These are phyloP conservation scores for Skeletonema menzelii DNA, from an alignment of 108 stramenopile species.

Conservation along the genomic window DNA sequence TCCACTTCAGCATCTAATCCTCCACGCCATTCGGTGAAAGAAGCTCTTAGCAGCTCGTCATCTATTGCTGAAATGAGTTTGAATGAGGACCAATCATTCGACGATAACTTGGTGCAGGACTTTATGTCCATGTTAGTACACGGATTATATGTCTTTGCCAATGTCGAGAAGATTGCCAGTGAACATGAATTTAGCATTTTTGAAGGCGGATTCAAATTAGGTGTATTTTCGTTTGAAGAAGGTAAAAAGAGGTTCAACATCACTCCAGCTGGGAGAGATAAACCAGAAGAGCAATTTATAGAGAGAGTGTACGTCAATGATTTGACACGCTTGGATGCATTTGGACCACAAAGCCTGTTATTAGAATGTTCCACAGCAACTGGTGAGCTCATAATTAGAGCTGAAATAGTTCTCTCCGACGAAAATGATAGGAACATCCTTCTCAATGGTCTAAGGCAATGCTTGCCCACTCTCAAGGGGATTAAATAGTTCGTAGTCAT, in stretches of 20 bases:
- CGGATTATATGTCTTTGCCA: conserved; percentile 44
- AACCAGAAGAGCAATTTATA: background rate
- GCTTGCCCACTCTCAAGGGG: conserved; percentile 5
- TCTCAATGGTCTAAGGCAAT: conserved; percentile 21
- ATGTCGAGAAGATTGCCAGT: conserved; percentile 6
- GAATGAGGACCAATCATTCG: conserved; percentile 13
- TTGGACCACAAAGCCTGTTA: conserved; percentile 29
- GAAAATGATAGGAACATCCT: conserved; percentile 40
- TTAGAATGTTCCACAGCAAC: conserved; percentile 10
- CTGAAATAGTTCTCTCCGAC: conserved; percentile 44
- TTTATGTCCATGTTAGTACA: conserved; percentile 35
- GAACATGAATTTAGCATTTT: background rate
- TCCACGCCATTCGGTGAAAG: conserved; percentile 35
- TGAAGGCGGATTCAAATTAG: conserved; percentile 31
- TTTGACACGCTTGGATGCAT: background rate
- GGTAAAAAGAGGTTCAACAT: conserved; percentile 17
- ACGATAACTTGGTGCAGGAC: conserved; percentile 26
- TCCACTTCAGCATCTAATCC: conserved; percentile 7
- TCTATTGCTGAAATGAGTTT: conserved; percentile 6
- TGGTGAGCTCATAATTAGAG: conserved; percentile 2
- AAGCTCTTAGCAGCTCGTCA: conserved; percentile 21
- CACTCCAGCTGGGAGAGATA: conserved; percentile 11
- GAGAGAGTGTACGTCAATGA: background rate
- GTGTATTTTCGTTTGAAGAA: conserved; percentile 33
- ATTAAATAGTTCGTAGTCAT: background rate